phyloP scores from a whole-genome alignment of 1,284 basidiomycete genomes.

The Cerioporus squamosus region DNA sequence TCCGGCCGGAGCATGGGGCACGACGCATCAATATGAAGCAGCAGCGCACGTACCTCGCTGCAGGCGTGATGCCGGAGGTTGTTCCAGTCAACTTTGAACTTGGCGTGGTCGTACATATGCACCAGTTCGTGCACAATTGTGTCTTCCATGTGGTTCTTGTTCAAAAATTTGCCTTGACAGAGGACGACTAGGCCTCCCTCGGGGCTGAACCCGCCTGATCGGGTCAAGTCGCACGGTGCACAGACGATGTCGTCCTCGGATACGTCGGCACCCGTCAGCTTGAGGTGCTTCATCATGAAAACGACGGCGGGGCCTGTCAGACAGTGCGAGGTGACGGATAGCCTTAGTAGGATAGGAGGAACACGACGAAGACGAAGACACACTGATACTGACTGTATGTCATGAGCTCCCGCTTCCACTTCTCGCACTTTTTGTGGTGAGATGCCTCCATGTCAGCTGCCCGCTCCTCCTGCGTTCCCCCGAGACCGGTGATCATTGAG shows the following conservation, averaged over 20 bases:
- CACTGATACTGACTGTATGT: slow-evolving; percentile 49
- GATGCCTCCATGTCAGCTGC: slow-evolving; percentile 45
- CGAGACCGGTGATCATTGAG: slow-evolving; percentile 57
- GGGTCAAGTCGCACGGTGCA: slow-evolving; percentile 75
- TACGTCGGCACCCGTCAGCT: slow-evolving; percentile 69
- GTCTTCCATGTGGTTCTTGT: slow-evolving; percentile 89
- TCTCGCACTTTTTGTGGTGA: slow-evolving; percentile 55
- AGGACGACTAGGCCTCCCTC: slow-evolving; percentile 78
- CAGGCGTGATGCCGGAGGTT: slow-evolving; percentile 95
- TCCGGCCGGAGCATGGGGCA: neutral
- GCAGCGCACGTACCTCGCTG: slow-evolving; percentile 75
- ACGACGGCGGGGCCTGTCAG: slow-evolving; percentile 77
- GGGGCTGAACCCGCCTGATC: slow-evolving; percentile 85
- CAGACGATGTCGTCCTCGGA: slow-evolving; percentile 79
- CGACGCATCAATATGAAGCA: neutral
- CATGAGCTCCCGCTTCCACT: slow-evolving; percentile 61
- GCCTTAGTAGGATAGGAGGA: slow-evolving; percentile 15
- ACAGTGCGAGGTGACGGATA: slow-evolving; percentile 5
- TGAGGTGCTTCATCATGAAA: slow-evolving; percentile 90
- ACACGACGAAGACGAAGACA: slow-evolving; percentile 8
- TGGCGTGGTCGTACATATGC: slow-evolving; percentile 96
- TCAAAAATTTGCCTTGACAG: slow-evolving; percentile 84
- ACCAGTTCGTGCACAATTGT: slow-evolving; percentile 94
- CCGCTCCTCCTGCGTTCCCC: slow-evolving; percentile 57
- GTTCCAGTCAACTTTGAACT: slow-evolving; percentile 92